phyloP scores from a whole-genome alignment of 2,329 filamentous ascomycete genomes.

The Fusarium marasasianum region DNA sequence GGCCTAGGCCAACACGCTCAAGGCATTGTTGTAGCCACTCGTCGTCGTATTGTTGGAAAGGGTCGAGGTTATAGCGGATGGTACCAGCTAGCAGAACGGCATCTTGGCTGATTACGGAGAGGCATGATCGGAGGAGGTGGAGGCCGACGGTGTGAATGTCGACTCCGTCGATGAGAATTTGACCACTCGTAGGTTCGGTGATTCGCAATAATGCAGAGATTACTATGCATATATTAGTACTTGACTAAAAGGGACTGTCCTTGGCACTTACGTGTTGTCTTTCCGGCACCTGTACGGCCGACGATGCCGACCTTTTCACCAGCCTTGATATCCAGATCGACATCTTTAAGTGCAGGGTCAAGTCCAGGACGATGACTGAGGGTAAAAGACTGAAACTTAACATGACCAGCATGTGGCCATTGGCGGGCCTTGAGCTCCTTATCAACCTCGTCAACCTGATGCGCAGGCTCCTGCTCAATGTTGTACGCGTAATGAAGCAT shows the following conservation, averaged over 20 bases:
- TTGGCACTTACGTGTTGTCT: slow-evolving; percentile 5
- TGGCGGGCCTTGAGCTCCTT: not conserved
- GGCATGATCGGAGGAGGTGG: slow-evolving; percentile 10
- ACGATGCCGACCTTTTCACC: slow-evolving; percentile 22
- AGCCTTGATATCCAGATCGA: slow-evolving; percentile 3
- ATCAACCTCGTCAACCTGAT: not conserved
- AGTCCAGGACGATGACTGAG: slow-evolving; percentile 18
- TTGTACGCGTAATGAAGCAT: slow-evolving; percentile 87
- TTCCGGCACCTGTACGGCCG: slow-evolving; percentile 20
- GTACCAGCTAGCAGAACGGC: slow-evolving; percentile 18
- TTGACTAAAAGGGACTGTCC: rapidly evolving
- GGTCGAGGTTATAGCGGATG: slow-evolving; percentile 24
- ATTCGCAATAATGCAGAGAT: slow-evolving; percentile 15
- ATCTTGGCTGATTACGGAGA: slow-evolving; percentile 30
- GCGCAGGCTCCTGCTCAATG: slow-evolving; percentile 15
- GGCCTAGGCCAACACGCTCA: not conserved
- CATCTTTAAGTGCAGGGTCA: slow-evolving; percentile 8
- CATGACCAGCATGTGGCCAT: slow-evolving; percentile 6
- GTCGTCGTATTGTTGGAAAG: slow-evolving; percentile 23
- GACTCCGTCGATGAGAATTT: slow-evolving; percentile 16
- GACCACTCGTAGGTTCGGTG: slow-evolving; percentile 16
- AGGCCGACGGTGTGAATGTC: slow-evolving; percentile 23
- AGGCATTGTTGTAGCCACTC: slow-evolving; percentile 17
- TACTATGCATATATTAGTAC: not conserved
- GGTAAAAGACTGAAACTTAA: slow-evolving; percentile 18